Evolutionary conservation across 345 rosid genomes (phyloP), one percentile per base, ranked within the genome.

Genomic region (Lepidium africanum): DNA sequence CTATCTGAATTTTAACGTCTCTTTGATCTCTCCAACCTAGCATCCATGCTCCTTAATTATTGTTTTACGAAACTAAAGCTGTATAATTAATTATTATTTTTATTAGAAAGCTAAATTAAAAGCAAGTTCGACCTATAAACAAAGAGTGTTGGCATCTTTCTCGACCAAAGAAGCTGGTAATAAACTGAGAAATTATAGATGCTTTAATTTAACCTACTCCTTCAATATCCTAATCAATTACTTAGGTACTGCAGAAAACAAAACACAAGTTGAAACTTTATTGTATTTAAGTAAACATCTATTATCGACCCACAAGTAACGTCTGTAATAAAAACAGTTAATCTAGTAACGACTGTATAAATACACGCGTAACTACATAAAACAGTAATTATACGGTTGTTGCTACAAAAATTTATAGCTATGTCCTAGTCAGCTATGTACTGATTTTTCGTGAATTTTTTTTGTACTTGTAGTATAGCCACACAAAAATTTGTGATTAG

Each of bases 11-110:
- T 53, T 56, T 5, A 60, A 67, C 50, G 62, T 49, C 37, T 67
- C 47, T 43, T 67, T 67, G 33, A 73, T 66, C 38, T 58, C 67
- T 66, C 52, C 38, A 48, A 49, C 65, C 60, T 46, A 65, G 53
- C 77, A 49, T 57, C 60, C 32, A 66, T 61, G 62, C 72, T 73
- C 51, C 68, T 74, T 74, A 52, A 74, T 67, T 53, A 74, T 60
- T 52, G 32, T 52, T 67, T 67, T 51, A 74, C 57, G 57, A 33
- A 73, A 41, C 61, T 33, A 59, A 65, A 65, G 71, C 67, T 58
- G 61, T 50, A 41, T 73, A 49, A 33, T 42, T 58, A 23, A 27
- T 27, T 65, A 45, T 47, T 55, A 25, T n/a, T 16, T 0, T 4
- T 6, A 25, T 46, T 7, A 7, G 21, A 65, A 73, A 33, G 37